Evolutionary conservation across 1,139 yeast species (phyloP).

Genomic region (Sugiyamaella sp.): DNA sequence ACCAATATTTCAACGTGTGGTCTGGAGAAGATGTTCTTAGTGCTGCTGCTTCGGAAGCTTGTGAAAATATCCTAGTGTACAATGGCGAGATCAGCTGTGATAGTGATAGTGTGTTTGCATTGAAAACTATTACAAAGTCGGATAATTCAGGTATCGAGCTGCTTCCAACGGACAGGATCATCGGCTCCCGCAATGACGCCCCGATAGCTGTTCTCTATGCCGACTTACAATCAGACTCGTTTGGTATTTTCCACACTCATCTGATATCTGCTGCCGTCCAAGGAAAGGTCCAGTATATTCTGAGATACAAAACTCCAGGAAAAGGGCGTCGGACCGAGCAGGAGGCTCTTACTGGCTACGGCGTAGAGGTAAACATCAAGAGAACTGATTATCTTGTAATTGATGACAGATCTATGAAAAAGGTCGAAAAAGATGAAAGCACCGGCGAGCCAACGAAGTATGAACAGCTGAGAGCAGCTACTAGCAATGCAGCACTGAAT

Average conservation of each 20-base stretch:
- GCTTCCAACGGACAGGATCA: conserved; percentile 59
- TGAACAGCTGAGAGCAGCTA: conserved; percentile 28
- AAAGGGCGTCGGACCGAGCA: conserved; percentile 21
- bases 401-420: conserved; percentile 55
- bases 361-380: conserved; percentile 62
- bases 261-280: conserved; percentile 60
- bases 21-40: conserved; percentile 31
- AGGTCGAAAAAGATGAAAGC: conserved; percentile 26
- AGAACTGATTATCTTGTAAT: conserved; percentile 65
- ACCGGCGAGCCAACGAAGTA: conserved; percentile 22
- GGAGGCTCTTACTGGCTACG: conserved; percentile 62
- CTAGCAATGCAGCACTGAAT: conserved; percentile 30
- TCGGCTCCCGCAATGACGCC: conserved; percentile 51
- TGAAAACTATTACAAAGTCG: conserved; percentile 47
- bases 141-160: conserved; percentile 33
- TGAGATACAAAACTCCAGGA: conserved; percentile 63
- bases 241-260: conserved; percentile 59
- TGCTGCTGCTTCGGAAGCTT: conserved; percentile 31
- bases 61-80: conserved; percentile 55
- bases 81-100: conserved; percentile 61
- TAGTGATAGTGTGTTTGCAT: conserved; percentile 67
- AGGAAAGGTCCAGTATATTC: conserved; percentile 71
- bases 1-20: conserved; percentile 50
- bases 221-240: conserved; percentile 51
- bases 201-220: conserved; percentile 54